Percentiles rank a stretch among this genome's conserved stretches.
These are phyloP conservation scores for Rhizopus delemar DNA, from an alignment of 371 early-diverging fungal genomes.

Conservation along the genomic window DNA sequence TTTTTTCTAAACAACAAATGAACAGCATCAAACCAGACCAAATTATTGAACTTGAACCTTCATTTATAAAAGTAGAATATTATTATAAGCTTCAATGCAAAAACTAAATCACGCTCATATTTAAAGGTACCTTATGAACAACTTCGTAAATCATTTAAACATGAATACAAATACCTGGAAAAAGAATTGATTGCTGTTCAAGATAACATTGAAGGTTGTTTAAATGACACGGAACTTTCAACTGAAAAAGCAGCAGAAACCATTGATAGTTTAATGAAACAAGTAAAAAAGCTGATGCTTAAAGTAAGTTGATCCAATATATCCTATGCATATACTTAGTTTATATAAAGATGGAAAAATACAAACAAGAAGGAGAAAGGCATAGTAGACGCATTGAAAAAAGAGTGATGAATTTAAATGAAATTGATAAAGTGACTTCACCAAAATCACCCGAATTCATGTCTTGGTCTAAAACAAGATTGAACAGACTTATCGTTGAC, in stretches of 20 bases:
- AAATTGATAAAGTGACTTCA: conserved; percentile 62
- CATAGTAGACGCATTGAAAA: conserved; percentile 66
- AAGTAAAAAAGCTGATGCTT: conserved; percentile 71
- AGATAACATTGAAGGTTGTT: conserved; percentile 46
- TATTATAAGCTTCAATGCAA: not conserved
- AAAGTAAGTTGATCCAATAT: conserved; percentile 52
- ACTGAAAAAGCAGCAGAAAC: conserved; percentile 52
- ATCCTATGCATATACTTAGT: not conserved
- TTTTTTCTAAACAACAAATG: conserved; percentile 35
- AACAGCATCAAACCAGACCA: conserved; percentile 77
- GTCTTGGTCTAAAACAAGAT: conserved; percentile 79
- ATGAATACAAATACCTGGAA: conserved; percentile 80
- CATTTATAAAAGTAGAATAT: conserved; percentile 85
- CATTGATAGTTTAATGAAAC: conserved; percentile 64
- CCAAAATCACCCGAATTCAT: conserved; percentile 69
- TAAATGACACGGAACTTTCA: conserved; percentile 33
- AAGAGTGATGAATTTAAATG: conserved; percentile 76
- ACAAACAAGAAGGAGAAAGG: conserved; percentile 71
- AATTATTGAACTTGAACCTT: conserved; percentile 83
- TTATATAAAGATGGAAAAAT: conserved; percentile 66
- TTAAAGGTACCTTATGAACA: conserved; percentile 89
- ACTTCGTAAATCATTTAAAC: conserved; percentile 76
- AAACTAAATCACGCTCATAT: not conserved
- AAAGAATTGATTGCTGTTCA: conserved; percentile 66
- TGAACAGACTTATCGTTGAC: conserved; percentile 89